phyloP scores from a whole-genome alignment of 2,329 filamentous ascomycete species.

The Penicillium sp. region DNA sequence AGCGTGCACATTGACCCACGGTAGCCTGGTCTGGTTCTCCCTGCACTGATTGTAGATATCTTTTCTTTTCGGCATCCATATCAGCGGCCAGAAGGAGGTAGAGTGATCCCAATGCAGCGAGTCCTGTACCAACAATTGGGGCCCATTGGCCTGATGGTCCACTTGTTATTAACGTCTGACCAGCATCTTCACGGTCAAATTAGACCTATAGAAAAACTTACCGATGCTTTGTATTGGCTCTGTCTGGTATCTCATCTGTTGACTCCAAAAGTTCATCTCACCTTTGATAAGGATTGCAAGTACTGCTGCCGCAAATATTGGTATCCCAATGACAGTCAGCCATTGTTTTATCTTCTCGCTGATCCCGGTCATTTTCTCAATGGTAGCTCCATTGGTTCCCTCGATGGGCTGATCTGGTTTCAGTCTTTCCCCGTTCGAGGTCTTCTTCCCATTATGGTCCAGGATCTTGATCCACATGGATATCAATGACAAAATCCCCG shows the following conservation, averaged over 20 bases:
- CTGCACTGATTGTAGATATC: constrained; percentile 1
- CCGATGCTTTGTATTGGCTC: constrained; percentile 61
- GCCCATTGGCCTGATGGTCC: constrained; percentile 32
- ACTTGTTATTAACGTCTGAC: not conserved
- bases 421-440: constrained; percentile 34
- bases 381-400: constrained; percentile 55
- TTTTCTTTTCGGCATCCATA: constrained; percentile 26
- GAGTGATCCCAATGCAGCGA: constrained; percentile 58
- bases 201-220: constrained; percentile 33
- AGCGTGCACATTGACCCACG: not conserved
- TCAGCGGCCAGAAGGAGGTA: constrained; percentile 50
- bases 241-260: constrained; percentile 55
- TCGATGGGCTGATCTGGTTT: constrained; percentile 44
- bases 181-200: too few relatives aligned
- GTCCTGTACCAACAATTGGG: constrained; percentile 50
- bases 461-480: constrained; percentile 64
- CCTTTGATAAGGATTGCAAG: constrained; percentile 51
- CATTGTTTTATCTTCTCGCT: constrained; percentile 36
- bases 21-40: not conserved
- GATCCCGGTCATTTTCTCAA: constrained; percentile 47
- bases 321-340: constrained; percentile 51
- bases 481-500: constrained; percentile 58
- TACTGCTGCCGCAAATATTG: constrained; percentile 57
- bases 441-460: constrained; percentile 57
- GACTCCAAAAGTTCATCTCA: constrained; percentile 62